Percentiles rank a stretch among this genome's conserved stretches.
Evolutionary conservation across 202 grass and related monocot genomes (phyloP).

Genomic region (Digitaria exilis): DNA sequence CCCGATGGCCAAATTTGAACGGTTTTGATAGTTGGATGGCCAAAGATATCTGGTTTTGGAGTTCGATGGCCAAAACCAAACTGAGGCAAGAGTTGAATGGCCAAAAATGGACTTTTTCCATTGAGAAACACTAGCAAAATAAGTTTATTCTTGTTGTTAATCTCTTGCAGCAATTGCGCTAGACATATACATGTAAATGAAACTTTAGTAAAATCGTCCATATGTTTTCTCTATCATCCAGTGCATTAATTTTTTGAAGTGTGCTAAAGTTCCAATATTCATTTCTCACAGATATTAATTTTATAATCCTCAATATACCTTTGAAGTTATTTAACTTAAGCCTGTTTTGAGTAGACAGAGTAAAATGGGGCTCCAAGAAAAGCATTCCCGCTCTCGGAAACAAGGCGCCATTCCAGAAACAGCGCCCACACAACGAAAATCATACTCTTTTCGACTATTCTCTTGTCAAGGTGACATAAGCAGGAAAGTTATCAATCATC

Average conservation of each 20-base stretch:
- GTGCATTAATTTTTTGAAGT: background rate
- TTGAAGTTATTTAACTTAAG: slow-evolving; percentile 57
- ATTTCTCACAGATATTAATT: slow-evolving; percentile 14
- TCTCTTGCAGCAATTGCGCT: background rate
- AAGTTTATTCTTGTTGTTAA: background rate
- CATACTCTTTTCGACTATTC: slow-evolving; percentile 79
- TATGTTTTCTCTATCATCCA: slow-evolving; percentile 7
- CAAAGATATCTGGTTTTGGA: too few species aligned
- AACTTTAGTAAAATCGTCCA: background rate
- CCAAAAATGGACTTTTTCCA: too few species aligned
- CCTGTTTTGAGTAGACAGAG: slow-evolving; percentile 99
- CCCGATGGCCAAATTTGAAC: too few species aligned
- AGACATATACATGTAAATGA: background rate
- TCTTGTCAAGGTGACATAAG: slow-evolving; percentile 75
- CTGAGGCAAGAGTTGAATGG: too few species aligned
- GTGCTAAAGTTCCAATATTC: slow-evolving; percentile 28
- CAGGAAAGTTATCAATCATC: slow-evolving; percentile 66
- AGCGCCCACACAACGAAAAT: slow-evolving; percentile 52
- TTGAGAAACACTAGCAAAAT: slow-evolving; percentile 3
- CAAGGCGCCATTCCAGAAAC: slow-evolving; percentile 40
- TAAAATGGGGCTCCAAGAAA: slow-evolving; percentile 74
- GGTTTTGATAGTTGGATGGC: too few species aligned
- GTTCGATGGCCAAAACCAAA: too few species aligned
- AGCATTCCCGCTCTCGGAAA: slow-evolving; percentile 39
- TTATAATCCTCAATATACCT: background rate